Evolutionary conservation across 2,329 filamentous ascomycete genomes (phyloP).

Genomic region (Cladophialophora immunda): DNA sequence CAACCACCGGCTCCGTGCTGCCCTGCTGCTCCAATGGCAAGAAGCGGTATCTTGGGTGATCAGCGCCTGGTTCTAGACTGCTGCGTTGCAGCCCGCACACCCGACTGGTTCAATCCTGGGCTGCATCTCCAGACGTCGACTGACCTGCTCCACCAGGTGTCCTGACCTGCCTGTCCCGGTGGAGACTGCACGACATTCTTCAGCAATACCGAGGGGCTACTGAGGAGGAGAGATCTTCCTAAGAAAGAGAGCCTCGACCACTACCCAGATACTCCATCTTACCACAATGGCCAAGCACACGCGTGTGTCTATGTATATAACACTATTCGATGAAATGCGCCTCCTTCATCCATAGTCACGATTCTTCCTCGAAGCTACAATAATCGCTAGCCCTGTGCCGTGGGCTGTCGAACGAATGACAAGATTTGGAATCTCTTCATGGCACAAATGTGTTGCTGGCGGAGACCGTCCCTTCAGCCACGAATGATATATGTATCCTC

Average conservation of each 20-base stretch:
- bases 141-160: constrained; percentile 6
- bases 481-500: constrained; percentile 21
- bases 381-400: constrained; percentile 15
- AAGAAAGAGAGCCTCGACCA: not conserved
- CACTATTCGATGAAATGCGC: not conserved
- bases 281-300: not conserved
- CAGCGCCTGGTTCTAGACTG: constrained; percentile 7
- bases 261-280: not conserved
- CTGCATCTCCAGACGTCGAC: not conserved
- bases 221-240: not conserved
- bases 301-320: not conserved
- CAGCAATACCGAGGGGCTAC: not conserved
- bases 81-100: not conserved
- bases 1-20: not conserved
- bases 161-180: not conserved
- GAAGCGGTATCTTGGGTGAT: constrained; percentile 9
- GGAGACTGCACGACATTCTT: not conserved
- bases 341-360: not conserved
- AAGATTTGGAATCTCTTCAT: constrained; percentile 20
- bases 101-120: constrained; percentile 8
- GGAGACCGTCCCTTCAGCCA: constrained; percentile 6
- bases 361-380: constrained; percentile 8
- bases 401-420: constrained; percentile 15
- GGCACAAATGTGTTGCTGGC: constrained; percentile 20
- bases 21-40: not conserved